phyloP scores from a whole-genome alignment of 2,329 filamentous ascomycete species.

The Verticillium zaregamsianum region DNA sequence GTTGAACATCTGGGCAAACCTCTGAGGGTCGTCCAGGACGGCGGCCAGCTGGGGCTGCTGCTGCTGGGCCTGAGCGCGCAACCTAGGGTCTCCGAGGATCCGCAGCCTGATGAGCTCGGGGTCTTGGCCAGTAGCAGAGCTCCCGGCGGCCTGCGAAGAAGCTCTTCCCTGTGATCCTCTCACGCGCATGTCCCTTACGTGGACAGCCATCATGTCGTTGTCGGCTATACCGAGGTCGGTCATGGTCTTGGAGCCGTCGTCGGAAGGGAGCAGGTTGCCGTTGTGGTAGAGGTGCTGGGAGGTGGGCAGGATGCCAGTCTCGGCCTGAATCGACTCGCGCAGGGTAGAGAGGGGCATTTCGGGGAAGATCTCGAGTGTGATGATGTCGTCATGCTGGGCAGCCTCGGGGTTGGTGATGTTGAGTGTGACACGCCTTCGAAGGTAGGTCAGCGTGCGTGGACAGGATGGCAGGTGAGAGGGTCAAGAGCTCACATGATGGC shows the following conservation, averaged over 20 bases:
- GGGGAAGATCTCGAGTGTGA: slow-evolving; percentile 76
- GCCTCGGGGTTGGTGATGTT: slow-evolving; percentile 74
- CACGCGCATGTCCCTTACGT: slow-evolving; percentile 59
- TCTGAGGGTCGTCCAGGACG: slow-evolving; percentile 68
- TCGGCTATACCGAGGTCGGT: slow-evolving; percentile 76
- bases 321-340: slow-evolving; percentile 83
- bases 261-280: slow-evolving; percentile 64
- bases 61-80: slow-evolving; percentile 66
- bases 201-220: slow-evolving; percentile 88
- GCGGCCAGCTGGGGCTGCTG: slow-evolving; percentile 74
- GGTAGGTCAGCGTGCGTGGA: background rate
- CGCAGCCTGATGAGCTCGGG: slow-evolving; percentile 79
- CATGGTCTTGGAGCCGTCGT: slow-evolving; percentile 73
- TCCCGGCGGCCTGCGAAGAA: slow-evolving; percentile 15
- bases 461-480: background rate
- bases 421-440: slow-evolving; percentile 78
- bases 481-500: background rate
- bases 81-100: slow-evolving; percentile 71
- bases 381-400: slow-evolving; percentile 63
- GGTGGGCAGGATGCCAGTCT: slow-evolving; percentile 67
- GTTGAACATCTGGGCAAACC: slow-evolving; percentile 70
- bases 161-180: slow-evolving; percentile 37
- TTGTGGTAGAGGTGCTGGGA: slow-evolving; percentile 89
- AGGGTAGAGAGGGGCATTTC: slow-evolving; percentile 82
- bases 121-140: slow-evolving; percentile 49